Evolutionary conservation across 805 yeast species (phyloP).

Genomic region (Candida xyloterini): DNA sequence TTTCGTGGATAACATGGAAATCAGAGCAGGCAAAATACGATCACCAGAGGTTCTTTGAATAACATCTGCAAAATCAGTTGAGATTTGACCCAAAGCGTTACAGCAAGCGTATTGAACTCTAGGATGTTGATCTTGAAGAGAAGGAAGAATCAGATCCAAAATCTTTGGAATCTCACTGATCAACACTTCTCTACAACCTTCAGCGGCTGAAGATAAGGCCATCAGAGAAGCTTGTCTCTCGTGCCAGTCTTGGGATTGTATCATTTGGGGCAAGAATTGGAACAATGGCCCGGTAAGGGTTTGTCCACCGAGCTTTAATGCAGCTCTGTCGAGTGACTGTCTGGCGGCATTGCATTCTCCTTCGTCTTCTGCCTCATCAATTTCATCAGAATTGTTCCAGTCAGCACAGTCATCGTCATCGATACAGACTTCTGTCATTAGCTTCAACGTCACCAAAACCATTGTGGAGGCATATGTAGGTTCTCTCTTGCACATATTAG

Average conservation of each 20-base stretch:
- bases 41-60: slow-evolving; percentile 81
- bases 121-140: slow-evolving; percentile 82
- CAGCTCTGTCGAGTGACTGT: slow-evolving; percentile 88
- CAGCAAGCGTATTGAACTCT: slow-evolving; percentile 97
- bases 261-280: slow-evolving; percentile 81
- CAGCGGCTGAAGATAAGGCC: slow-evolving; percentile 97
- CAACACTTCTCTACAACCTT: slow-evolving; percentile 90
- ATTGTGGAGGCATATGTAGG: slow-evolving; percentile 67
- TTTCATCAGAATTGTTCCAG: slow-evolving; percentile 79
- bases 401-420: slow-evolving; percentile 75
- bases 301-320: slow-evolving; percentile 80
- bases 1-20: slow-evolving; percentile 68
- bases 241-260: slow-evolving; percentile 77
- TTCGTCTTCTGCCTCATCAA: slow-evolving; percentile 73
- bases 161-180: slow-evolving; percentile 78
- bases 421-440: slow-evolving; percentile 90
- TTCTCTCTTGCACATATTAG: slow-evolving; percentile 88
- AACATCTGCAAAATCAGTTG: slow-evolving; percentile 90
- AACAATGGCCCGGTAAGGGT: slow-evolving; percentile 82
- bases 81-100: slow-evolving; percentile 94
- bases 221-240: slow-evolving; percentile 95
- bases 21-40: slow-evolving; percentile 81
- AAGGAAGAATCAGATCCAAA: slow-evolving; percentile 79
- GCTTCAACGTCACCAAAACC: slow-evolving; percentile 67
- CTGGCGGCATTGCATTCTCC: slow-evolving; percentile 93